A percentile compares a stretch with the other conserved stretches of the same genome.
phyloP scores from a whole-genome alignment of 2,329 filamentous ascomycete species.

The Pseudocercospora vitis region DNA sequence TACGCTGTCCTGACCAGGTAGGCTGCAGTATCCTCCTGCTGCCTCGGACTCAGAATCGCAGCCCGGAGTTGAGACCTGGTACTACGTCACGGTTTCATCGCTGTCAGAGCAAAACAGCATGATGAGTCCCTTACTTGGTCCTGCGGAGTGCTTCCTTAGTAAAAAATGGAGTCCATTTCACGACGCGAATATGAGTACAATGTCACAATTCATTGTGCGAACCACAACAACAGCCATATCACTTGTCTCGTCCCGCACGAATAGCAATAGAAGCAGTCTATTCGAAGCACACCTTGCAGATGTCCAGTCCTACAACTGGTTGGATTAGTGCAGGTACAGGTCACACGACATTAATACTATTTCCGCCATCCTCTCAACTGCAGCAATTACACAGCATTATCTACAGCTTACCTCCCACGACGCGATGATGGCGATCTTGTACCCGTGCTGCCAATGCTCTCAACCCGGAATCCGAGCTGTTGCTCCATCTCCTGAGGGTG shows the following conservation, averaged over 20 bases:
- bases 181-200: too few species aligned
- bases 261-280: constrained; percentile 2
- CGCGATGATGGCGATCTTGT: background rate
- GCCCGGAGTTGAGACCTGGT: too few species aligned
- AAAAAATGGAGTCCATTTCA: too few species aligned
- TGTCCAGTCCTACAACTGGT: background rate
- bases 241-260: too few species aligned
- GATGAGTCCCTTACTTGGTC: background rate
- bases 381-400: constrained; percentile 7
- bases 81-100: background rate
- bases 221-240: background rate
- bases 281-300: constrained; percentile 8
- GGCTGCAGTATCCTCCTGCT: background rate
- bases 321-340: constrained; percentile 16
- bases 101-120: background rate
- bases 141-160: too few species aligned
- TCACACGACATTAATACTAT: constrained; percentile 12
- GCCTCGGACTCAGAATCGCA: too few species aligned
- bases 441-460: constrained; percentile 35
- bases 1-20: background rate
- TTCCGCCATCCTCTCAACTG: constrained; percentile 16
- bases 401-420: background rate
- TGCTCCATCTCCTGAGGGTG: constrained; percentile 31
- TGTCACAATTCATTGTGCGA: background rate
- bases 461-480: constrained; percentile 36